Evolutionary conservation across 345 rosid species (phyloP).

Genomic region (Clausena lansium): DNA sequence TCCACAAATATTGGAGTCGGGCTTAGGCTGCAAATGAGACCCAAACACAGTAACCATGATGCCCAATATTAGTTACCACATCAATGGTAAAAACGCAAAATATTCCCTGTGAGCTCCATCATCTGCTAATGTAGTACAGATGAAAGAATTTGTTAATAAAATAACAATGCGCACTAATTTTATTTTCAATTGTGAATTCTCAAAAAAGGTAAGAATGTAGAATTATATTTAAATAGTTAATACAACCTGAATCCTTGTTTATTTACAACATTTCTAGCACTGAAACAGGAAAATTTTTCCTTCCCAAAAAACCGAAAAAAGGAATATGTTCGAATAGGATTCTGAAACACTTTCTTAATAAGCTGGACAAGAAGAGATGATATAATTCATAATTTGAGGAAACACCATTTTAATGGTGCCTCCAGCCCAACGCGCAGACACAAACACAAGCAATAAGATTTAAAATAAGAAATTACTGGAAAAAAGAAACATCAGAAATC

Average conservation of each 20-base stretch:
- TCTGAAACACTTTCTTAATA: neutral
- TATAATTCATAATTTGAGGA: neutral
- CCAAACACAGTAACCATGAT: conserved; percentile 17
- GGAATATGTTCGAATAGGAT: neutral
- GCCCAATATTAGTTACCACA: no score
- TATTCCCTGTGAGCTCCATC: no score
- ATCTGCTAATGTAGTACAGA: neutral
- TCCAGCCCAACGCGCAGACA: neutral
- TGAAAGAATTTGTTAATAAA: neutral
- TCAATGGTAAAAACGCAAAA: neutral
- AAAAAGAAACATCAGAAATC: neutral
- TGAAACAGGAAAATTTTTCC: neutral
- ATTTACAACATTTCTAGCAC: no score
- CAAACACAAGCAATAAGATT: neutral
- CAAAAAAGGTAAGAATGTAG: neutral
- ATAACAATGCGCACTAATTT: neutral
- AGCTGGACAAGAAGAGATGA: neutral
- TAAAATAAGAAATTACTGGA: neutral
- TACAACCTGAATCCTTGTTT: neutral
- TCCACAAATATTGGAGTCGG: conserved; percentile 22
- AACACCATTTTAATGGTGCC: neutral
- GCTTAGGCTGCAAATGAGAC: conserved; percentile 35
- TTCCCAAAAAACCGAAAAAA: no score
- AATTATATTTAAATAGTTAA: neutral
- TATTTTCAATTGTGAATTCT: neutral